Base-by-base conservation (phyloP, 176 grass and related monocot species). In the Neostapfia colusana region DNA sequence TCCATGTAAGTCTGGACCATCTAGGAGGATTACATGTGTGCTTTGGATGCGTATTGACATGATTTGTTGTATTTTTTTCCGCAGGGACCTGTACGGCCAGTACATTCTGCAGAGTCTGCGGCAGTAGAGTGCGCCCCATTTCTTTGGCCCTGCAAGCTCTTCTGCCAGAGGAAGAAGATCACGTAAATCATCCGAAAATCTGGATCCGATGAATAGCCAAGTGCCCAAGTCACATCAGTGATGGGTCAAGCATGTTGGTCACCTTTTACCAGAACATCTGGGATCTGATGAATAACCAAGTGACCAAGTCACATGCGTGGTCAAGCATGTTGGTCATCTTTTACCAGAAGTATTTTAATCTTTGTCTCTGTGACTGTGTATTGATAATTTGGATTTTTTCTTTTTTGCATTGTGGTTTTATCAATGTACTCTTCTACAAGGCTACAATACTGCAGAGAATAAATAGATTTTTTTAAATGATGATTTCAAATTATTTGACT, bases 101-200 rank as follows among this genome's bases (percentile, higher is more conserved):
- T 92, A 97, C 62, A 88, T 97, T 26, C 59, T 97, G 85, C 87
- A 93, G 57, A 97, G 80, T 49, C 73, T 97, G 65, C 79, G 89
- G 64, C 81, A 66, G 74, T 95, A 92, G 72, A 75, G 65, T 14
- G 59, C 64, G 42, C 41, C 18, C 23, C 31, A 7, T 66, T 38
- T 76, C 34, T 40, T 5, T 15, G n/a, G 2, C 17, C 21, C 62
- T 55, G 18, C 37, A 2, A 1, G 49, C 20, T 68, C 24, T 36
- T 44, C 48, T 27, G 11, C 38, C 28, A 67, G 25, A 28, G 27
- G 40, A 78, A 72, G 59, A 60, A 78, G 49, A 73, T 49, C 35
- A 10, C 11, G 31, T 2, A 44, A 7, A 8, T 44, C 60, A 14
- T 67, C 80, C 25, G 17, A 26, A 8, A 43, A 78, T 61, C 26